Percentiles rank a stretch among this genome's conserved stretches.
These are phyloP conservation scores for Lachnellula arida DNA, from an alignment of 2,329 filamentous ascomycete species.

Conservation along the genomic window DNA sequence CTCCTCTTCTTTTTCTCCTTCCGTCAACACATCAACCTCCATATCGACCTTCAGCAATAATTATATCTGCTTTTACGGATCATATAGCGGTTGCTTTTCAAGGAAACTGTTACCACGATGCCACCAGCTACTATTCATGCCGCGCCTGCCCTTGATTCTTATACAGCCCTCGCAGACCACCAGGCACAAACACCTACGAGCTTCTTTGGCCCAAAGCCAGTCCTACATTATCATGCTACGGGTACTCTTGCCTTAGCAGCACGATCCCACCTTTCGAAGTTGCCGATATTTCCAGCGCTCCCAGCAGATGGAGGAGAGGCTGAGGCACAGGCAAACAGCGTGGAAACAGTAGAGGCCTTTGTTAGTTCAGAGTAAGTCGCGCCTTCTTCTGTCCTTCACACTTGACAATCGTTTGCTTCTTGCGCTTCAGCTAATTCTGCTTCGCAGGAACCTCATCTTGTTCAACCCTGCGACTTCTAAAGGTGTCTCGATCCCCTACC, in stretches of 20 bases:
- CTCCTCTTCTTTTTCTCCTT: neutral
- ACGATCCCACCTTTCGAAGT: slow-evolving; percentile 46
- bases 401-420: neutral
- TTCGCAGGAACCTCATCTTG: slow-evolving; percentile 51
- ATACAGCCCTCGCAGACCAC: slow-evolving; percentile 62
- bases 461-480: slow-evolving; percentile 54
- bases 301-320: slow-evolving; percentile 31
- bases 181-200: slow-evolving; percentile 67
- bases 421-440: slow-evolving; percentile 8
- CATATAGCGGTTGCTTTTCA: too few species aligned
- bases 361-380: slow-evolving; percentile 52
- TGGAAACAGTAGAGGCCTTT: slow-evolving; percentile 47
- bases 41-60: too few species aligned
- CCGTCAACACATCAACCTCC: neutral
- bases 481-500: slow-evolving; percentile 69
- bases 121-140: slow-evolving; percentile 48
- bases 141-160: slow-evolving; percentile 54
- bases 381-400: neutral
- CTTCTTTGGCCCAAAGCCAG: slow-evolving; percentile 66
- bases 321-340: slow-evolving; percentile 8
- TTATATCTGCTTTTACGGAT: too few species aligned
- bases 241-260: slow-evolving; percentile 55
- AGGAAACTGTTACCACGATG: slow-evolving; percentile 14
- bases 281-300: slow-evolving; percentile 45
- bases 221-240: slow-evolving; percentile 60